These are phyloP conservation scores for Chernovozyma aurita DNA, from an alignment of 1,139 yeast genomes.

Conservation along the genomic window DNA sequence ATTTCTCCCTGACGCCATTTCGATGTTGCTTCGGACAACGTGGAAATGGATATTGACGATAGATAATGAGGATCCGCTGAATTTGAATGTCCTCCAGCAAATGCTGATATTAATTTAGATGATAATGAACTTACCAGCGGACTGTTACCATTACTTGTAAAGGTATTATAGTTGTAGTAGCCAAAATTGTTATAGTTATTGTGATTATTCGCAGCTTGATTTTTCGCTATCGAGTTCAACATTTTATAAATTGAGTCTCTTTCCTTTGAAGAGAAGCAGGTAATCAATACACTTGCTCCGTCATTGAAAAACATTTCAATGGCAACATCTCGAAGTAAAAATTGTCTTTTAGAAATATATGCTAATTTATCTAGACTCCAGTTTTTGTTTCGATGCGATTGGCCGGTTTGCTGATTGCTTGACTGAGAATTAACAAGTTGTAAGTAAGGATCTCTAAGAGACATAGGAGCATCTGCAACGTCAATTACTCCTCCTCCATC, in stretches of 20 bases:
- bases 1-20: slow-evolving; percentile 74
- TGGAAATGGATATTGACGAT: neutral
- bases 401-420: slow-evolving; percentile 8
- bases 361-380: slow-evolving; percentile 58
- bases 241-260: slow-evolving; percentile 54
- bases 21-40: slow-evolving; percentile 50
- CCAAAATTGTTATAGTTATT: slow-evolving; percentile 20
- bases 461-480: slow-evolving; percentile 58
- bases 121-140: slow-evolving; percentile 2
- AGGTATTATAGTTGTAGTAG: slow-evolving; percentile 8
- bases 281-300: slow-evolving; percentile 63
- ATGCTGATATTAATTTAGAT: slow-evolving; percentile 1
- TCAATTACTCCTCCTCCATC: slow-evolving; percentile 57
- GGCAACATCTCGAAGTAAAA: slow-evolving; percentile 72
- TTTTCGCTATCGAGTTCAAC: slow-evolving; percentile 43
- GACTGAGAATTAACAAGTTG: slow-evolving; percentile 47
- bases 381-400: slow-evolving; percentile 43
- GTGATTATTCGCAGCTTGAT: slow-evolving; percentile 15
- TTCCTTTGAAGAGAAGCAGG: slow-evolving; percentile 46
- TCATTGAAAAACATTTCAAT: slow-evolving; percentile 70
- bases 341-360: slow-evolving; percentile 67
- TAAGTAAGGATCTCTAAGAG: slow-evolving; percentile 62
- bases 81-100: neutral
- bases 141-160: slow-evolving; percentile 3
- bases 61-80: neutral